Evolutionary conservation across 805 yeast species (phyloP), one percentile per base, ranked within the genome.

Genomic region (Metschnikowia lachancei): DNA sequence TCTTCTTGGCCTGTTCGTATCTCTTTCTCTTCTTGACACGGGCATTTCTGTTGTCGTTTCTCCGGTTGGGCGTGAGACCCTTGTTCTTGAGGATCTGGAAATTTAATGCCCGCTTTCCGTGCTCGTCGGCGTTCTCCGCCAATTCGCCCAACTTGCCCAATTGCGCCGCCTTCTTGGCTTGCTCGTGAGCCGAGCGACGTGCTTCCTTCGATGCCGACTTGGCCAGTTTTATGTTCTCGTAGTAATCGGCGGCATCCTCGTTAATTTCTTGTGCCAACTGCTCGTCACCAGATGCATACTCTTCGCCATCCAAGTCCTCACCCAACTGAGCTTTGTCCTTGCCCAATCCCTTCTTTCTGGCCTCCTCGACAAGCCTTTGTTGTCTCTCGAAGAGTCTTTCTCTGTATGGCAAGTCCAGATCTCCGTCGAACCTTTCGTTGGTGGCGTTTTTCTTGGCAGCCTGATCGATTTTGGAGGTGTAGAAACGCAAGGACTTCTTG

Each of bases 1-100:
- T 89, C 88, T 89, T 92, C 74, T 89, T 83, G 24, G 99, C 99
- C 65, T 80, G 77, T 54, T 89, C 98, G 74, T 87, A 94, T 81
- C 88, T 88, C 82, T 83, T 87, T 77, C 99, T 86, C 95, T 92
- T 94, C 78, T 94, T 94, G 60, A 94, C 98, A 72, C 99, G 85
- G 36, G 98, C 81, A 66, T 94, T 94, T 70, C 97, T 81, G 75
- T 87, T 82, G 55, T 88, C 97, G 77, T 94, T 94, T 75, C 87
- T 86, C 65, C 96, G 80, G 66, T 84, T 86, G 16, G 95, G 92
- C 1, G 97, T 91, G 53, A 94, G 81, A 62, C 99, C 99, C 74
- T 88, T 91, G 74, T 94, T 94, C 79, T 92, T 94, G 70, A 88
- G 76, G 52, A 94, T 94, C 74, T 92, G 98, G 71, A 85, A 94